These are phyloP conservation scores for Verbena officinalis DNA, from an alignment of 257 asterid species.

Conservation along the genomic window DNA sequence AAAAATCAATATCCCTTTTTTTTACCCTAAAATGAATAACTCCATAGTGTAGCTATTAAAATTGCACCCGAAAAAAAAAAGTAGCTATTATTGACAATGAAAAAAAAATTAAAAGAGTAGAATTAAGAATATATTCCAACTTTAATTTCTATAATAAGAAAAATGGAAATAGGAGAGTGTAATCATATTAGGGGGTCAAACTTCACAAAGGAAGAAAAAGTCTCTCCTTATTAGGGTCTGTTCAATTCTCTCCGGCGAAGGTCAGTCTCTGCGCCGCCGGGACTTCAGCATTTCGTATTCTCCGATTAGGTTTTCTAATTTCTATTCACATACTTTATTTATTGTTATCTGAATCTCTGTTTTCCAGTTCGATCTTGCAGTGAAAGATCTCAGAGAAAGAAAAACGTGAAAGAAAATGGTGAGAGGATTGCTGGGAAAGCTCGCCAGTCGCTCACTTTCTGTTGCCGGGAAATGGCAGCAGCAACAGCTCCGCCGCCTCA, in stretches of 20 bases:
- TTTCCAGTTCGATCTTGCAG: slow-evolving; percentile 33
- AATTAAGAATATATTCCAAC: too few relatives aligned
- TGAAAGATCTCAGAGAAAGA: slow-evolving; percentile 12
- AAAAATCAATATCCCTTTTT: too few relatives aligned
- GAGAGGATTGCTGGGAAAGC: slow-evolving; percentile 77
- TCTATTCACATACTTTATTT: background rate
- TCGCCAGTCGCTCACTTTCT: slow-evolving; percentile 78
- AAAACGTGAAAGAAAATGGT: slow-evolving; percentile 47
- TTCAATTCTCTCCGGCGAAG: slow-evolving; percentile 29
- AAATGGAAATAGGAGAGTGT: background rate
- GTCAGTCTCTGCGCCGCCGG: slow-evolving; percentile 29
- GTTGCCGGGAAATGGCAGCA: slow-evolving; percentile 98
- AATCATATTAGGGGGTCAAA: slow-evolving; percentile 11
- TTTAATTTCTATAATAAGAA: background rate
- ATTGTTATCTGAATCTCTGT: slow-evolving; percentile 12
- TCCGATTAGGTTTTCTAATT: slow-evolving; percentile 23
- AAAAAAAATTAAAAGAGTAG: too few relatives aligned
- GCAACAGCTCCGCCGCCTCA: slow-evolving; percentile 99
- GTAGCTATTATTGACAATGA: too few relatives aligned
- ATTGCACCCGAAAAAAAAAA: too few relatives aligned
- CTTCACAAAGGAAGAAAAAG: background rate
- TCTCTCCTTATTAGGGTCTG: slow-evolving; percentile 5
- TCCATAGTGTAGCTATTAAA: too few relatives aligned
- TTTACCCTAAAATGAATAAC: too few relatives aligned
- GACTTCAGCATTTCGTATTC: slow-evolving; percentile 11